Percentiles rank a stretch among this genome's conserved stretches.
phyloP scores from a whole-genome alignment of 345 rosid genomes.

The Populus deltoides region DNA sequence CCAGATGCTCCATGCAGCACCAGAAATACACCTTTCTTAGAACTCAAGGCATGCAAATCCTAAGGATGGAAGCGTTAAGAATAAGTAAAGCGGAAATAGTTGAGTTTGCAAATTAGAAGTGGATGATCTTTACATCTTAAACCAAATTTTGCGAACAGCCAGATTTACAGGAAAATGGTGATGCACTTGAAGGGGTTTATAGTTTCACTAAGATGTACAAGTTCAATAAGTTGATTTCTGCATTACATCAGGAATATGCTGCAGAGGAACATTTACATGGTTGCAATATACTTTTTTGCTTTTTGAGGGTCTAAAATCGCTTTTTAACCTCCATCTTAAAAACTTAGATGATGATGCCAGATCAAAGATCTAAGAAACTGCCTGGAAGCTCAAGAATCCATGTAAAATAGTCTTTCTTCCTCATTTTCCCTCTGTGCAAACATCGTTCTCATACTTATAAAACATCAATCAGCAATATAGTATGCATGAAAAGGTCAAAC shows the following conservation, averaged over 20 bases:
- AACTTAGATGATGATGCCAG: not conserved
- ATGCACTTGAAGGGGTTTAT: not conserved
- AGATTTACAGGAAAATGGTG: too few relatives aligned
- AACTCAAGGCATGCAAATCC: conserved; percentile 62
- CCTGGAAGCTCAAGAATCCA: not conserved
- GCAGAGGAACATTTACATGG: not conserved
- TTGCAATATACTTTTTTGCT: too few relatives aligned
- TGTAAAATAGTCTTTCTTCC: not conserved
- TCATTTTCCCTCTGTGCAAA: not conserved
- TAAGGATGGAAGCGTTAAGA: conserved; percentile 16
- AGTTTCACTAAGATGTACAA: not conserved
- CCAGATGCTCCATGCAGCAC: conserved; percentile 99
- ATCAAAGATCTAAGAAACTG: not conserved
- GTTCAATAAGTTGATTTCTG: too few relatives aligned
- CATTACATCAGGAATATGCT: not conserved
- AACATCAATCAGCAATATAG: not conserved
- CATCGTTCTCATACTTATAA: not conserved
- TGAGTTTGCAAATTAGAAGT: not conserved
- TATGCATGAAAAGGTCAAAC: not conserved
- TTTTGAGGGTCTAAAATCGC: not conserved
- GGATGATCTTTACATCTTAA: not conserved
- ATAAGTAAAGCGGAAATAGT: not conserved
- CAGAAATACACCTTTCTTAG: conserved; percentile 72
- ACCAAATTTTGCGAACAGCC: not conserved
- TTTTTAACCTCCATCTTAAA: not conserved